Evolutionary conservation across 192 early-diverging fungal species (phyloP), one percentile per base, ranked within the genome.

Genomic region (Podila minutissima): DNA sequence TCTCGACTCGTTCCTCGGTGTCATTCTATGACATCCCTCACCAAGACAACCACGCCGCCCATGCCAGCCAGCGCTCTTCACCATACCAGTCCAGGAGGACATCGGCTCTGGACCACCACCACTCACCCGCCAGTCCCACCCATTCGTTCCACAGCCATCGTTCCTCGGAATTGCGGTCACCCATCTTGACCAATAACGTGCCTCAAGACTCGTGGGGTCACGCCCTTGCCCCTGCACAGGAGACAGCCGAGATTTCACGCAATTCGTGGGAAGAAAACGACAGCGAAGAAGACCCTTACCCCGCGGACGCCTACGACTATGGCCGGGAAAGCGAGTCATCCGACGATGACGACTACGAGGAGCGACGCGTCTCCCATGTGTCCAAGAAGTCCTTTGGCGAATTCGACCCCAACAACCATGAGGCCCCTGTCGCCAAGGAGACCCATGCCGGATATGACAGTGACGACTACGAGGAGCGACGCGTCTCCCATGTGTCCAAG

Each of bases 221-320:
- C 20, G 53, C 53, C 5, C 53, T 55, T 26, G n/a, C 53, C 20
- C 53, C 53, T 55, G 53, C 53, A 24, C 20, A 55, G 22, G 20
- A 24, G 24, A 24, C 53, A 2, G 53, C 22, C 53, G 53, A 55
- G 11, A n/a, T 55, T 32, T 46, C 49, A 1, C 71, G 71, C 26
- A 65, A 73, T 48, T 81, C 77, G 9, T 81, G 77, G 77, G 77
- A 81, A 31, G 70, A 79, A 57, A 62, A 64, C 51, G 66, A 64
- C n/a, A 66, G 55, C 17, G 77, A 73, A 0, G 76, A 81, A 3
- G 77, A 72, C 5, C 66, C 77, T 49, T 81, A 81, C 58, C 66
- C 67, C 24, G 65, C 59, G 5, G 62, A 50, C 35, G 70, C 77
- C 26, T 81, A 81, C 11, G 58, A 81, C 35, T 81, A 81, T 69